These are phyloP conservation scores for Lachnellula willkommii DNA, from an alignment of 2,329 filamentous ascomycete genomes.

Conservation along the genomic window DNA sequence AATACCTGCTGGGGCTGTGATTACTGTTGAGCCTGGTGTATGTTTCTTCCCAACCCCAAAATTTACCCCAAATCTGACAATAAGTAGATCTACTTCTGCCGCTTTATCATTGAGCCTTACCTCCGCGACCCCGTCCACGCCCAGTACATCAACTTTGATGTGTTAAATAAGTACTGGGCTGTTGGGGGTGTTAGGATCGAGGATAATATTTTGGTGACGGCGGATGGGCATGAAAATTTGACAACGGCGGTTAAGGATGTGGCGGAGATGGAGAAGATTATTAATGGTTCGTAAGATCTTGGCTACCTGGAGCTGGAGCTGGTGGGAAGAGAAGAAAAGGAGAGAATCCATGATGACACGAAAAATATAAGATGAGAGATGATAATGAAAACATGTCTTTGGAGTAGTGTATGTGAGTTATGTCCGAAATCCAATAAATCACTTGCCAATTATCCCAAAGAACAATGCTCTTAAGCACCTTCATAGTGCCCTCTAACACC, in stretches of 20 bases:
- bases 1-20: slow-evolving; percentile 72
- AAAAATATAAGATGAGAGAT: too few relatives aligned
- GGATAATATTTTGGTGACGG: slow-evolving; percentile 69
- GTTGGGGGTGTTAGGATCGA: slow-evolving; percentile 70
- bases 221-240: slow-evolving; percentile 64
- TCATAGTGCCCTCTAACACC: too few relatives aligned
- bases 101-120: slow-evolving; percentile 80
- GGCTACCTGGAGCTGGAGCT: too few relatives aligned
- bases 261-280: slow-evolving; percentile 48
- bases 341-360: too few relatives aligned
- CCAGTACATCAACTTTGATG: slow-evolving; percentile 68
- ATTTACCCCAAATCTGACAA: not conserved
- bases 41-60: slow-evolving; percentile 31
- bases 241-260: slow-evolving; percentile 67
- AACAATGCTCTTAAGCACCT: too few relatives aligned
- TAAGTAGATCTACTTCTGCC: slow-evolving; percentile 75
- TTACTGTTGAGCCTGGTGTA: slow-evolving; percentile 92
- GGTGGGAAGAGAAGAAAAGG: too few relatives aligned
- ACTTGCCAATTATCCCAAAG: too few relatives aligned
- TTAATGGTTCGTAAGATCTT: slow-evolving; percentile 15
- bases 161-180: slow-evolving; percentile 75
- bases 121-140: slow-evolving; percentile 65
- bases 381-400: too few relatives aligned
- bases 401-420: too few relatives aligned
- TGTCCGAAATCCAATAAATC: too few relatives aligned